Evolutionary conservation across 2,329 filamentous ascomycete species (phyloP).

Genomic region (Raffaelea ambrosiae): DNA sequence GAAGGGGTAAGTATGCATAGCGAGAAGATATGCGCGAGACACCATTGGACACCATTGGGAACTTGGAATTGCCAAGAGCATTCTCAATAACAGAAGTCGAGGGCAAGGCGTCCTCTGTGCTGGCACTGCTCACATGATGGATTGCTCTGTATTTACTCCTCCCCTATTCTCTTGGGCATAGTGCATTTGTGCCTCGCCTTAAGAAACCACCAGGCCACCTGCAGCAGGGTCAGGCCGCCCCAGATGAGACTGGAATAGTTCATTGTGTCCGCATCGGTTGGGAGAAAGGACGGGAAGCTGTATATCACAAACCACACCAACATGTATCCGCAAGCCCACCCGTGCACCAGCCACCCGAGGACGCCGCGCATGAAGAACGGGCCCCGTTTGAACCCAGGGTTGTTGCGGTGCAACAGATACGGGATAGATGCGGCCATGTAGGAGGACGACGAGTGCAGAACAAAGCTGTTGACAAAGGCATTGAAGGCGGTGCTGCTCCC

Average conservation of each 20-base stretch:
- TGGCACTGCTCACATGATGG: too few species aligned
- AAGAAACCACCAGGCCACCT: background rate
- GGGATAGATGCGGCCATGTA: background rate
- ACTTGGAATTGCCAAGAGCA: too few species aligned
- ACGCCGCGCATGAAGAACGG: background rate
- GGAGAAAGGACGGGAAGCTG: background rate
- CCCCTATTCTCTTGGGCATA: too few species aligned
- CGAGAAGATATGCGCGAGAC: too few species aligned
- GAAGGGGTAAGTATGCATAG: too few species aligned
- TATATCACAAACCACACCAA: background rate
- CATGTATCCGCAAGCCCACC: background rate
- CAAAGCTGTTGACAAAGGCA: background rate
- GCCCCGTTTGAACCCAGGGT: background rate
- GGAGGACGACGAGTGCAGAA: background rate
- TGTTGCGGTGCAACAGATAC: background rate
- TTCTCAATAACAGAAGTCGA: too few species aligned
- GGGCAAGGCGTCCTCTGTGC: too few species aligned
- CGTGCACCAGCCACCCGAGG: background rate
- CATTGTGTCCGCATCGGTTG: background rate
- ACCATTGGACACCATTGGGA: too few species aligned
- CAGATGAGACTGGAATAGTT: background rate
- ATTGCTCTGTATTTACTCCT: too few species aligned
- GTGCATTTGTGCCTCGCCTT: too few species aligned
- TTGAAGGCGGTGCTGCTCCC: conserved; percentile 44
- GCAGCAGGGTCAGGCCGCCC: background rate